These are phyloP conservation scores for Kockiozyma suomiensis DNA, from an alignment of 805 yeast species.

Conservation along the genomic window DNA sequence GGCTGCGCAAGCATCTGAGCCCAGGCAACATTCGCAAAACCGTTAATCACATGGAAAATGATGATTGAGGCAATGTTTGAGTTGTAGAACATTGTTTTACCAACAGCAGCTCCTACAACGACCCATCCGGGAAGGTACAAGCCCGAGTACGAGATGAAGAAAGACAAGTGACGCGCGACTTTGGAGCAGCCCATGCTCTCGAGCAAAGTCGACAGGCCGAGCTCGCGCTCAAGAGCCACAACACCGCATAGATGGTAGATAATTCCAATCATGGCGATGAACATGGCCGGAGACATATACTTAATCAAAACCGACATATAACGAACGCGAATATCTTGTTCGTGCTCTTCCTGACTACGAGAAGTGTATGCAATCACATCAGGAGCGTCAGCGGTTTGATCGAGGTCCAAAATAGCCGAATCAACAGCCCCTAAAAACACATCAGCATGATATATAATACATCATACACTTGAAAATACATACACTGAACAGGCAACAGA, in stretches of 20 bases:
- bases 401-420: conserved; percentile 37
- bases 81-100: conserved; percentile 36
- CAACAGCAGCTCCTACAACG: conserved; percentile 37
- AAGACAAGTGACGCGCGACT: conserved; percentile 38
- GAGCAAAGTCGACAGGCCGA: conserved; percentile 40
- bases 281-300: conserved; percentile 43
- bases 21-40: conserved; percentile 41
- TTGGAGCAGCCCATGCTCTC: conserved; percentile 42
- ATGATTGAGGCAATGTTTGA: conserved; percentile 38
- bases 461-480: conserved; percentile 18
- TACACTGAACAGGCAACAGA: conserved; percentile 44
- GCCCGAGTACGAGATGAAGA: conserved; percentile 38
- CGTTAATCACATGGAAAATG: conserved; percentile 41
- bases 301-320: conserved; percentile 39
- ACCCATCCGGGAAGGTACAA: conserved; percentile 44
- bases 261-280: conserved; percentile 44
- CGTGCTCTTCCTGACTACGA: conserved; percentile 36
- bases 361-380: conserved; percentile 42
- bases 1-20: conserved; percentile 40
- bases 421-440: conserved; percentile 30
- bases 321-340: conserved; percentile 36
- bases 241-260: conserved; percentile 44
- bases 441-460: background rate
- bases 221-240: conserved; percentile 42
- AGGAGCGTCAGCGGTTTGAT: conserved; percentile 37